Base-by-base conservation (phyloP, 2,329 filamentous ascomycete species). In the Rutstroemia sydowiana region DNA sequence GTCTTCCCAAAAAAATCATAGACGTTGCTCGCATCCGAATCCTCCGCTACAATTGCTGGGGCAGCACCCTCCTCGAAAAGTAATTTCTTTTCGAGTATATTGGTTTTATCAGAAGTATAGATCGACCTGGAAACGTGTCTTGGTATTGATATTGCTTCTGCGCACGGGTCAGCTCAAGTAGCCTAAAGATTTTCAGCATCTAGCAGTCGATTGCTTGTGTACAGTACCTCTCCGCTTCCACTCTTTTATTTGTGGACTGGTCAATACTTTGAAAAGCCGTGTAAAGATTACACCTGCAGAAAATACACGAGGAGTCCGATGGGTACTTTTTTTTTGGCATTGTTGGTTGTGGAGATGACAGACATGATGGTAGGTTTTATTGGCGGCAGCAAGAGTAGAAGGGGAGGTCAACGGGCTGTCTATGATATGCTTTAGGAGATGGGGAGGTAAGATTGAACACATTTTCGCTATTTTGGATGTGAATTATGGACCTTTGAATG, bases 1-100 rank as follows among this genome's bases (percentile, higher is more conserved):
- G 77, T 75, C 9, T 65, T 63, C 23, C 75, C 75, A 0, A 75
- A 69, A 45, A 76, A 77, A 57, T 77, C 73, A 53, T 69, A 78
- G 1, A 71, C 73, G 46, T 75, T 68, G 55, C 78, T 76, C 56
- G 68, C 74, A 16, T 42, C 45, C 56, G 68, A 74, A 18, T 42
- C 42, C 14, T 26, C 5, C 8, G 46, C 46, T 6, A 49, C 21
- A 9, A 41, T 18, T 31, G 23, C 28, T 10, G 16, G 26, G 3
- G 47, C 45, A 16, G 43, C 49, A 13, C 49, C 53, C 34, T 57
- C 55, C 4, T 45, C 45, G 42, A 53, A 55, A 11, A 57, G 20
- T 3, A 57, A 31, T 23, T 41, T 55, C 49, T 57, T 53, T 28
- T 23, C 43, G n/a, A 54, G 54, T 36, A 41, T 51, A 10, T 51